These are phyloP conservation scores for Kwoniella europaea DNA, from an alignment of 768 basidiomycete genomes.

Conservation along the genomic window DNA sequence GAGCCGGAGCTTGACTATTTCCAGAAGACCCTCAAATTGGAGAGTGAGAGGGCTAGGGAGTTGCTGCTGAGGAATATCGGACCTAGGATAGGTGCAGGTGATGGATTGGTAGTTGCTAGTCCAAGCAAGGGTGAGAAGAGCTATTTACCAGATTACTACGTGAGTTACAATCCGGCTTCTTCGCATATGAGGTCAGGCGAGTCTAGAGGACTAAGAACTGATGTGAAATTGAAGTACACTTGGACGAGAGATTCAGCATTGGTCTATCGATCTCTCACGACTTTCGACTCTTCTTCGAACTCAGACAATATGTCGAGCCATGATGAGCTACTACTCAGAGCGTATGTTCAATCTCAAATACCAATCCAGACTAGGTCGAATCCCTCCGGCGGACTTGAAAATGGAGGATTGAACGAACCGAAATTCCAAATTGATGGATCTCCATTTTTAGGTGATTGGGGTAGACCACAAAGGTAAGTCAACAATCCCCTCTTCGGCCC, in stretches of 20 bases:
- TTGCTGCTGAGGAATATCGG: conserved; percentile 54
- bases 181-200: background rate
- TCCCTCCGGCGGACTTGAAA: conserved; percentile 49
- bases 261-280: conserved; percentile 39
- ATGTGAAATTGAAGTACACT: conserved; percentile 37
- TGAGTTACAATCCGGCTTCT: conserved; percentile 20
- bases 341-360: conserved; percentile 48
- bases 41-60: conserved; percentile 30
- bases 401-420: conserved; percentile 57
- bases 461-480: conserved; percentile 55
- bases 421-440: conserved; percentile 55
- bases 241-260: conserved; percentile 57
- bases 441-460: conserved; percentile 54
- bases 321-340: conserved; percentile 40
- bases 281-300: conserved; percentile 14
- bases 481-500: background rate
- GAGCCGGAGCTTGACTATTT: background rate
- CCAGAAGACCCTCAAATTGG: background rate
- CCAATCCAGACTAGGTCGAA: conserved; percentile 46
- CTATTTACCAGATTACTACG: conserved; percentile 56
- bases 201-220: background rate
- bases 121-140: conserved; percentile 41
- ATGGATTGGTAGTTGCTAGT: conserved; percentile 57
- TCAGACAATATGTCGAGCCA: background rate
- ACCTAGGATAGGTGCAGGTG: conserved; percentile 51